Percentiles rank a stretch among this genome's conserved stretches.
Conservation (phyloP, 345 rosid genomes). For the Gossypium herbaceum region DNA sequence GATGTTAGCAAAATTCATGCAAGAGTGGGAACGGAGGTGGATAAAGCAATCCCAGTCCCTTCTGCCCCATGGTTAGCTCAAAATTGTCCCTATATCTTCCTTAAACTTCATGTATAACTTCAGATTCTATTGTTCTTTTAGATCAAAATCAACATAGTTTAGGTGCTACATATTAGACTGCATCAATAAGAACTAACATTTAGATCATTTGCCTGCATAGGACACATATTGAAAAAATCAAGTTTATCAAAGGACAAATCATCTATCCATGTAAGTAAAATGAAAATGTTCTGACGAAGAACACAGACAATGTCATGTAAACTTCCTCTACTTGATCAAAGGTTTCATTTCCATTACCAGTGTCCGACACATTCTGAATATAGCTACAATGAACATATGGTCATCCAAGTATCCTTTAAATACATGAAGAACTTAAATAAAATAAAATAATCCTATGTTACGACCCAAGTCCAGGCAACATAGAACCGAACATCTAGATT, state of each 20-base stretch:
- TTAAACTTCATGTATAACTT: background rate
- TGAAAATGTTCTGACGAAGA: background rate
- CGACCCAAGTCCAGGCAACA: background rate
- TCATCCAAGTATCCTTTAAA: background rate
- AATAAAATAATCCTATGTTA: background rate
- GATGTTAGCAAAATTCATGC: background rate
- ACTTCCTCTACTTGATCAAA: slow-evolving; percentile 12
- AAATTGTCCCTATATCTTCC: background rate
- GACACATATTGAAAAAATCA: background rate
- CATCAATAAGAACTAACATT: background rate
- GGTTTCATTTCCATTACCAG: background rate
- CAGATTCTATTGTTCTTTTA: background rate
- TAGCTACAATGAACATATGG: background rate
- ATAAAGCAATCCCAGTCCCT: background rate
- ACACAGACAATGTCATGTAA: background rate
- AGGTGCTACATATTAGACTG: background rate
- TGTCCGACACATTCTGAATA: background rate
- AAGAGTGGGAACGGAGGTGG: background rate
- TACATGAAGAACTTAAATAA: background rate
- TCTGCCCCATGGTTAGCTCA: background rate
- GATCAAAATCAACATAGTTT: background rate
- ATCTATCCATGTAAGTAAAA: background rate
- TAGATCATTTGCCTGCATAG: background rate
- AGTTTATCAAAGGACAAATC: background rate
- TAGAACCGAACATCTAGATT: background rate